These are phyloP conservation scores for Pichia cactophila DNA, from an alignment of 1,139 yeast genomes.

Conservation along the genomic window DNA sequence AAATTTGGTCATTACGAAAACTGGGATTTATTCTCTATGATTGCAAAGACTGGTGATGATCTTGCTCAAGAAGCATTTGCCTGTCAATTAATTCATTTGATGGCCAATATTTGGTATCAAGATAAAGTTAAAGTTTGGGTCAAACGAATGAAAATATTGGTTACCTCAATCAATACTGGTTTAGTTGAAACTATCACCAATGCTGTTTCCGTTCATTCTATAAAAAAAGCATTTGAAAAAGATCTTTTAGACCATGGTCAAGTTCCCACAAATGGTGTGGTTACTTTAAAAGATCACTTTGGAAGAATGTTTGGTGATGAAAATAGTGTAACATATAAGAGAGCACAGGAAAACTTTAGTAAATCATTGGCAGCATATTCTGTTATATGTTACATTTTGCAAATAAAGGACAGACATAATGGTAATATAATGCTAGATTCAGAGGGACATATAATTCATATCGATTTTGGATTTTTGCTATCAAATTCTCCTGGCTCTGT, in stretches of 20 bases:
- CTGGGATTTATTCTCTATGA: slow-evolving; percentile 94
- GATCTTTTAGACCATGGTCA: slow-evolving; percentile 60
- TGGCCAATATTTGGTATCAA: slow-evolving; percentile 75
- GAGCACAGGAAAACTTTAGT: slow-evolving; percentile 80
- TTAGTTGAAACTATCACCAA: slow-evolving; percentile 92
- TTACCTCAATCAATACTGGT: slow-evolving; percentile 87
- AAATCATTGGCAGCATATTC: slow-evolving; percentile 84
- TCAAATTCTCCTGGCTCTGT: slow-evolving; percentile 95
- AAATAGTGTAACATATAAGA: slow-evolving; percentile 43
- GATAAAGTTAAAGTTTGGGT: slow-evolving; percentile 75
- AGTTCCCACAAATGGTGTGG: slow-evolving; percentile 59
- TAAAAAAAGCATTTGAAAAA: slow-evolving; percentile 83
- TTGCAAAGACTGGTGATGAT: slow-evolving; percentile 94
- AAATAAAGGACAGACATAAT: slow-evolving; percentile 91
- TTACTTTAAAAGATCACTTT: slow-evolving; percentile 73
- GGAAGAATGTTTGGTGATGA: slow-evolving; percentile 61
- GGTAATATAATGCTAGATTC: slow-evolving; percentile 92
- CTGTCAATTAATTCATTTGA: slow-evolving; percentile 81
- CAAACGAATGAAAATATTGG: slow-evolving; percentile 81
- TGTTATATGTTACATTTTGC: slow-evolving; percentile 76
- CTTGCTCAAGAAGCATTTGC: slow-evolving; percentile 97
- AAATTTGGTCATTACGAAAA: slow-evolving; percentile 77
- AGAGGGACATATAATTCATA: slow-evolving; percentile 92
- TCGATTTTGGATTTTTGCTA: slow-evolving; percentile 87
- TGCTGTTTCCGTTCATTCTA: slow-evolving; percentile 87